Percentiles rank a stretch among this genome's conserved stretches.
Conservation (phyloP, 2,329 filamentous ascomycete genomes). For the Ambrosiella beaveri region DNA sequence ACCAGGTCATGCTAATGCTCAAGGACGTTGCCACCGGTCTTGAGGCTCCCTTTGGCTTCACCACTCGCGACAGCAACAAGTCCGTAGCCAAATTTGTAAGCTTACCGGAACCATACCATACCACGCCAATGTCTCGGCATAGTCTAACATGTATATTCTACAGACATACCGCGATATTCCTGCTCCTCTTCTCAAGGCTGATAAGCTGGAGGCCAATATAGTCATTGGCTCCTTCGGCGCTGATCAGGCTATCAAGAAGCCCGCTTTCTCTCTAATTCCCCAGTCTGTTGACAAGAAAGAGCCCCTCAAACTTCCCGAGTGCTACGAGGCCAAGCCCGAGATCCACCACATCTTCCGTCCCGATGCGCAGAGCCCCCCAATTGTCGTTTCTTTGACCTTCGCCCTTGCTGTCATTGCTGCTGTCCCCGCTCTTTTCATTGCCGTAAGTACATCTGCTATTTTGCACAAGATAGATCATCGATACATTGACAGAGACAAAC, state of each 20-base stretch:
- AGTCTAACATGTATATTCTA: constrained; percentile 5
- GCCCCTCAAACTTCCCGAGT: constrained; percentile 52
- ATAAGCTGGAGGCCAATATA: constrained; percentile 58
- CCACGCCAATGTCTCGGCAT: constrained; percentile 12
- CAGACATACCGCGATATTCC: constrained; percentile 84
- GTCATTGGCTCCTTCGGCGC: constrained; percentile 76
- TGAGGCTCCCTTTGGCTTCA: constrained; percentile 74
- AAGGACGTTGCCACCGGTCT: constrained; percentile 58
- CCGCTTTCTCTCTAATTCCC: constrained; percentile 57
- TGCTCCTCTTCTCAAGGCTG: constrained; percentile 54
- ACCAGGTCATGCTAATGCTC: constrained; percentile 83
- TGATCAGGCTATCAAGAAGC: constrained; percentile 46
- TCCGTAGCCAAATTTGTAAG: constrained; percentile 69
- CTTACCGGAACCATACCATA: constrained; percentile 13
- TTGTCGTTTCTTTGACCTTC: constrained; percentile 64
- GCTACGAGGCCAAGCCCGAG: constrained; percentile 69
- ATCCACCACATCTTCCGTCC: constrained; percentile 82
- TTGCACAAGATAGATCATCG: background rate
- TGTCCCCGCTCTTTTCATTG: constrained; percentile 53
- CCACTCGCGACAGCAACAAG: constrained; percentile 75
- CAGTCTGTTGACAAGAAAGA: constrained; percentile 44
- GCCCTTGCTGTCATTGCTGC: constrained; percentile 53
- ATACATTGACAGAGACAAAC: background rate
- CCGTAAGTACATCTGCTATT: constrained; percentile 33
- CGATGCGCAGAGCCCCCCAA: constrained; percentile 65